These are phyloP conservation scores for Echinochloa phyllopogon DNA, from an alignment of 176 grass and related monocot genomes.

Conservation along the genomic window DNA sequence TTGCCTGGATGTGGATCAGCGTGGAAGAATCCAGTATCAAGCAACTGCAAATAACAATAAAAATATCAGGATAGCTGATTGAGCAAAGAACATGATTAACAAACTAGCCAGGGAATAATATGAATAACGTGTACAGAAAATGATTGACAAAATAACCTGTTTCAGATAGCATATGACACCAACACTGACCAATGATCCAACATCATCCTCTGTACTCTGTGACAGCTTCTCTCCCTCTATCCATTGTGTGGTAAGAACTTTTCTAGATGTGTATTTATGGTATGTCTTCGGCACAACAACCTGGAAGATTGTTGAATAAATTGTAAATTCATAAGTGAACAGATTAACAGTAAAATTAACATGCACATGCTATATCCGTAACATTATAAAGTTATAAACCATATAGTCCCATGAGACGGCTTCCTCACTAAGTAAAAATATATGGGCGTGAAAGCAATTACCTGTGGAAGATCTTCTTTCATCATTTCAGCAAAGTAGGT, in stretches of 20 bases:
- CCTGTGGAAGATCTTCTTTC: conserved; percentile 95
- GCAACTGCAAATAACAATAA: conserved; percentile 64
- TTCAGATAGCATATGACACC: conserved; percentile 99
- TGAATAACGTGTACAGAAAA: not conserved
- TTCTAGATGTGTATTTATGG: conserved; percentile 88
- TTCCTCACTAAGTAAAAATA: not conserved
- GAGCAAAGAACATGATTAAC: not conserved
- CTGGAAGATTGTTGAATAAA: conserved; percentile 47
- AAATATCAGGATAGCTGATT: not conserved
- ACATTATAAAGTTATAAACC: not conserved
- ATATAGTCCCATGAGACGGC: not conserved
- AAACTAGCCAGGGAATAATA: conserved; percentile 12
- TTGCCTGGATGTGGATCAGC: conserved; percentile 98
- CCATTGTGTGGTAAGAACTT: conserved; percentile 93
- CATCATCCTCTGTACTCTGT: conserved; percentile 90
- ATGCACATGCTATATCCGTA: not conserved
- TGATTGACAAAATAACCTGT: conserved; percentile 56
- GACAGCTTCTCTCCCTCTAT: conserved; percentile 93
- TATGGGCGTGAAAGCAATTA: conserved; percentile 25
- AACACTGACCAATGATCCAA: conserved; percentile 90
- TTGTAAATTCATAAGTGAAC: conserved; percentile 18
- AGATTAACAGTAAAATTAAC: not conserved
- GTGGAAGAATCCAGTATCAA: conserved; percentile 98
- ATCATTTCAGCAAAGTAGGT: conserved; percentile 86
- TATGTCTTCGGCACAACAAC: conserved; percentile 94